Percentiles rank a stretch among this genome's conserved stretches.
Evolutionary conservation across 345 rosid genomes (phyloP).

Genomic region (Citrus hindsii): DNA sequence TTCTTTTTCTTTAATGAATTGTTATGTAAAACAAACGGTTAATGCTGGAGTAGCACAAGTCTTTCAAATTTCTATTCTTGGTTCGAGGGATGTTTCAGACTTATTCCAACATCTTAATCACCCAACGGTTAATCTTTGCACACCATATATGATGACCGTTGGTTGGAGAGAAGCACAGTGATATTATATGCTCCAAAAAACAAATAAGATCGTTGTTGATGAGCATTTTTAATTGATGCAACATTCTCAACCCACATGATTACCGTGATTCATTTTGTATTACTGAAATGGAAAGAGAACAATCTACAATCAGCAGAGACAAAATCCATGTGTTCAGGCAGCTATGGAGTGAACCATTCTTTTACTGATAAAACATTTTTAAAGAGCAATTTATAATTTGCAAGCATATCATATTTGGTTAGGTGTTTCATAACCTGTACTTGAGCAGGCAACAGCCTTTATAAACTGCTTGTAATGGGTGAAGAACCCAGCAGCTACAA

Average conservation of each 20-base stretch:
- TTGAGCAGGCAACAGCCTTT: constrained; percentile 1
- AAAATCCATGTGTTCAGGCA: constrained; percentile 5
- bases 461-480: constrained; percentile 3
- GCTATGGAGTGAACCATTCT: constrained; percentile 22
- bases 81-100: no score
- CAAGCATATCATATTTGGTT: constrained; percentile 20
- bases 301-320: not conserved
- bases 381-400: not conserved
- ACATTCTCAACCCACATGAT: constrained; percentile 1
- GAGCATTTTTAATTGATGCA: not conserved
- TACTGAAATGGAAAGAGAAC: not conserved
- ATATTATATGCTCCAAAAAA: not conserved
- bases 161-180: not conserved
- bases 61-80: no score
- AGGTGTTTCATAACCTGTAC: constrained; percentile 21
- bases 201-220: not conserved
- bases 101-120: no score
- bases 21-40: not conserved
- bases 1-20: not conserved
- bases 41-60: no score
- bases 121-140: no score
- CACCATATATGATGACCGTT: no score
- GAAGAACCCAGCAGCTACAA: constrained; percentile 8
- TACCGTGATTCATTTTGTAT: constrained; percentile 19
- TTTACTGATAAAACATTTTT: not conserved